Evolutionary conservation across 257 asterid species (phyloP).

Genomic region (Schizonepeta tenuifolia): DNA sequence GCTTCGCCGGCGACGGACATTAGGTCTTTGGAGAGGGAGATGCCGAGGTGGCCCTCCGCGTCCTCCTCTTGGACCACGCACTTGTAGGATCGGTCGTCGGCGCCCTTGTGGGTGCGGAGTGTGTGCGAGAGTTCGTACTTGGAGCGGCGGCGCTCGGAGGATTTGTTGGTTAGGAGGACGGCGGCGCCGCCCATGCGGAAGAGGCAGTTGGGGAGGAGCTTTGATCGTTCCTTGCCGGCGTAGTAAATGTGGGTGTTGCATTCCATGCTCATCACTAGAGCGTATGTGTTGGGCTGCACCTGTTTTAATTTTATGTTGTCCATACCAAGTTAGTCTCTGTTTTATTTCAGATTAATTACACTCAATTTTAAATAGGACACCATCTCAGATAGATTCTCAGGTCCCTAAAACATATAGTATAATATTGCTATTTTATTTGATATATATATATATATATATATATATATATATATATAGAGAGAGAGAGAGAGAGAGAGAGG

Average conservation of each 20-base stretch:
- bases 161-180: conserved; percentile 28
- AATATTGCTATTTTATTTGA: too few relatives aligned
- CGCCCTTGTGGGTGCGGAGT: conserved; percentile 34
- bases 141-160: conserved; percentile 19
- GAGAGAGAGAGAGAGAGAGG: too few relatives aligned
- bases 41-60: conserved; percentile 20
- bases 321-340: background rate
- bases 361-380: too few relatives aligned
- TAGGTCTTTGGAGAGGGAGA: conserved; percentile 31
- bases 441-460: too few relatives aligned
- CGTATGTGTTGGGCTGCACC: conserved; percentile 57
- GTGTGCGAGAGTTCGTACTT: conserved; percentile 35
- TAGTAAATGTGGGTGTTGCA: conserved; percentile 46
- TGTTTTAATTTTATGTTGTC: background rate
- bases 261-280: conserved; percentile 59
- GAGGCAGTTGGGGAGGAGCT: conserved; percentile 57
- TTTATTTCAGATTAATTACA: too few relatives aligned
- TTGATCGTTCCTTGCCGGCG: conserved; percentile 53
- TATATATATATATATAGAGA: too few relatives aligned
- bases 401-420: too few relatives aligned
- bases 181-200: conserved; percentile 50
- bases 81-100: conserved; percentile 23
- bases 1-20: conserved; percentile 28
- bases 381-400: too few relatives aligned
- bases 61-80: conserved; percentile 32